Conservation (phyloP, 768 basidiomycete genomes). For the Pholiota microspora region DNA sequence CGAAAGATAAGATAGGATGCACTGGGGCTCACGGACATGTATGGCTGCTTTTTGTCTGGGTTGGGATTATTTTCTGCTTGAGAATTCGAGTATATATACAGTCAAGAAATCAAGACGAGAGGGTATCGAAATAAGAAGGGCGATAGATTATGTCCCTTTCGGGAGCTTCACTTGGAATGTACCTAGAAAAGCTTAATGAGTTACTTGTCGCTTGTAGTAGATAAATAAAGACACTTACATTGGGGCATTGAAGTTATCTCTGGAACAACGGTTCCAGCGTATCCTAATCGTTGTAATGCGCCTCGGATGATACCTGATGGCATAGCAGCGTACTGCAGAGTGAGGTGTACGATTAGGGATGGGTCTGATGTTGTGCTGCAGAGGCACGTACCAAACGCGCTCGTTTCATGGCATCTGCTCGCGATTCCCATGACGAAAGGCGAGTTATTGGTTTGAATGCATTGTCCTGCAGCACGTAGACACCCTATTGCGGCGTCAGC, state of each 20-base stretch:
- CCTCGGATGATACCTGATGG: slow-evolving; percentile 85
- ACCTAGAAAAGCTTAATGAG: slow-evolving; percentile 41
- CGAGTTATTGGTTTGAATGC: slow-evolving; percentile 82
- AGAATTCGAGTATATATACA: too few relatives aligned
- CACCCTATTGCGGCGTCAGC: slow-evolving; percentile 51
- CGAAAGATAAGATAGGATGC: too few relatives aligned
- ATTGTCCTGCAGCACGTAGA: slow-evolving; percentile 93
- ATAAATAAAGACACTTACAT: slow-evolving; percentile 45
- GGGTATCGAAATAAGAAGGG: background rate
- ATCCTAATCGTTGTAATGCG: slow-evolving; percentile 74
- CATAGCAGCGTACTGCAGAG: slow-evolving; percentile 70
- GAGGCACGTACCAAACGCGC: slow-evolving; percentile 61
- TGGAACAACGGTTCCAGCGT: slow-evolving; percentile 69
- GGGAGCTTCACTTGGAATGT: slow-evolving; percentile 83
- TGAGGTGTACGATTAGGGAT: background rate
- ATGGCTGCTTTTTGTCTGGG: too few relatives aligned
- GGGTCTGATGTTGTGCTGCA: background rate
- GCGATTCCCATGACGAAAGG: slow-evolving; percentile 78
- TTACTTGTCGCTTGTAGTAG: background rate
- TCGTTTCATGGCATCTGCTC: slow-evolving; percentile 66
- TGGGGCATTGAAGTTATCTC: slow-evolving; percentile 84
- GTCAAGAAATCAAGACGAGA: too few relatives aligned
- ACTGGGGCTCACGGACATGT: too few relatives aligned
- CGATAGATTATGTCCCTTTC: slow-evolving; percentile 39
- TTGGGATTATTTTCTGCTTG: too few relatives aligned